A percentile compares a stretch with the other conserved stretches of the same genome.
phyloP scores from a whole-genome alignment of 2,329 filamentous ascomycete genomes.

The Chrysoporthe deuterocubensis region DNA sequence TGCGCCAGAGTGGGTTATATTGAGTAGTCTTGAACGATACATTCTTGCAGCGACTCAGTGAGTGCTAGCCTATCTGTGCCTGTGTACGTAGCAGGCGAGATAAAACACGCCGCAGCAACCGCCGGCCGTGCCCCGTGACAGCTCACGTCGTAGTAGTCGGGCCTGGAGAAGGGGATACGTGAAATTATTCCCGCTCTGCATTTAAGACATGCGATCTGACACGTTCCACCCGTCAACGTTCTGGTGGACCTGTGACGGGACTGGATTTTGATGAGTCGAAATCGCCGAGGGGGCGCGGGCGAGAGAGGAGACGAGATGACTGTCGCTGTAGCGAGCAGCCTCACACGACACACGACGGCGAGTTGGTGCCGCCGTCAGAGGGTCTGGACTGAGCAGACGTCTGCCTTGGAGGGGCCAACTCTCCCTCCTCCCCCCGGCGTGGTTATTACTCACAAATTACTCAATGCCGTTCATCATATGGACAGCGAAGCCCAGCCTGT shows the following conservation, averaged over 20 bases:
- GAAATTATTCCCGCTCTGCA: slow-evolving; percentile 1
- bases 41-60: too few relatives aligned
- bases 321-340: too few relatives aligned
- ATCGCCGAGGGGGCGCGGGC: too few relatives aligned
- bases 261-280: background rate
- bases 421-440: background rate
- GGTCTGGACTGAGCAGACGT: background rate
- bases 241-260: background rate
- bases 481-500: background rate
- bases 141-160: background rate
- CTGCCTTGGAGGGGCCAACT: background rate
- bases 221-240: slow-evolving; percentile 20
- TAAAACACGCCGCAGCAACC: too few relatives aligned
- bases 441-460: too few relatives aligned
- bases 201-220: slow-evolving; percentile 22
- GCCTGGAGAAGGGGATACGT: background rate
- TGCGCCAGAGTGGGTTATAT: background rate
- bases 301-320: too few relatives aligned
- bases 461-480: background rate
- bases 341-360: background rate
- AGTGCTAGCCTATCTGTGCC: too few relatives aligned
- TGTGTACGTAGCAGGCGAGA: too few relatives aligned
- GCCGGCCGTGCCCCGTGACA: background rate
- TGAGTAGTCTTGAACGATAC: too few relatives aligned
- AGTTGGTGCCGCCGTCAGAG: background rate